Conservation (phyloP, 768 basidiomycete genomes). For the Lentinula aciculospora region DNA sequence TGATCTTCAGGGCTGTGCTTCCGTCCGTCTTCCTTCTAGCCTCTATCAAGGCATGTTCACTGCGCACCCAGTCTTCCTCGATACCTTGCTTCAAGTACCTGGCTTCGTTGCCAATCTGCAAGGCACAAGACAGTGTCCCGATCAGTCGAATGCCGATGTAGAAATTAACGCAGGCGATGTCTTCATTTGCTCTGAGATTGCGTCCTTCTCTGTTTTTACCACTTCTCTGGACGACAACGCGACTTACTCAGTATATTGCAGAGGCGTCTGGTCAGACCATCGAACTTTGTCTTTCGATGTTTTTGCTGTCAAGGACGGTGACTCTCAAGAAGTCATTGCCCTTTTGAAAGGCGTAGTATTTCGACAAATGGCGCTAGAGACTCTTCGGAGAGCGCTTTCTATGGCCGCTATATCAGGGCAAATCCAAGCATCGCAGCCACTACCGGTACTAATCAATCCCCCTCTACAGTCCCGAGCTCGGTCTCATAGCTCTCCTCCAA, state of each 20-base stretch:
- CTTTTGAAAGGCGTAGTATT: slow-evolving; percentile 54
- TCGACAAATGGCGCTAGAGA: slow-evolving; percentile 44
- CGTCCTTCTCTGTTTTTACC: slow-evolving; percentile 40
- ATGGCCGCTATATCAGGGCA: slow-evolving; percentile 8
- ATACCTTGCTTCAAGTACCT: slow-evolving; percentile 62
- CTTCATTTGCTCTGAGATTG: slow-evolving; percentile 59
- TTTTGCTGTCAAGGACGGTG: slow-evolving; percentile 37
- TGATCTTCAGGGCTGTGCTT: slow-evolving; percentile 47
- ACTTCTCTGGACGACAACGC: slow-evolving; percentile 32
- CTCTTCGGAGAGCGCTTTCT: slow-evolving; percentile 41
- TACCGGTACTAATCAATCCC: neutral
- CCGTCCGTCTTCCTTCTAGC: slow-evolving; percentile 32
- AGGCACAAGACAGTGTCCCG: slow-evolving; percentile 16
- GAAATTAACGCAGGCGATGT: slow-evolving; percentile 43
- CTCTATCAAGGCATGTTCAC: slow-evolving; percentile 28
- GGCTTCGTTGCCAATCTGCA: slow-evolving; percentile 66
- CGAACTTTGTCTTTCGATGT: slow-evolving; percentile 44
- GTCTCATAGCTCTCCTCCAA: slow-evolving; percentile 1
- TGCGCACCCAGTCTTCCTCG: slow-evolving; percentile 54
- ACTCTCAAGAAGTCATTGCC: slow-evolving; percentile 42
- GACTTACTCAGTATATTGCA: slow-evolving; percentile 49
- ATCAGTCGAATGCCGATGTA: slow-evolving; percentile 37
- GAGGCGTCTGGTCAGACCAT: slow-evolving; percentile 34
- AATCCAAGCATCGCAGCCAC: neutral
- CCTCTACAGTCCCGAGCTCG: neutral